Percentiles rank a stretch among this genome's conserved stretches.
These are phyloP conservation scores for Ehretia macrophylla DNA, from an alignment of 257 asterid genomes.

Conservation along the genomic window DNA sequence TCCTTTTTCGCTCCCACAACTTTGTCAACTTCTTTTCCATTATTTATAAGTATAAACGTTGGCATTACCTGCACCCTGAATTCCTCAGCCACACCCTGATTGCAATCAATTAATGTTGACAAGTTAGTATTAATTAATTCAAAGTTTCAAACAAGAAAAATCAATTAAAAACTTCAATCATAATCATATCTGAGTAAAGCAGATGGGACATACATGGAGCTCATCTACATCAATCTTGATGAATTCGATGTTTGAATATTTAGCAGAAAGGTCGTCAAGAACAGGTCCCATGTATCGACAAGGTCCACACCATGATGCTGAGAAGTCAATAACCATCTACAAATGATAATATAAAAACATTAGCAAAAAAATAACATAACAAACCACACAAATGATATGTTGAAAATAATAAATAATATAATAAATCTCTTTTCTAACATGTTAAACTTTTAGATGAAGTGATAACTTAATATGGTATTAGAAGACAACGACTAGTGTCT, in stretches of 20 bases:
- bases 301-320: slow-evolving; percentile 79
- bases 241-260: slow-evolving; percentile 54
- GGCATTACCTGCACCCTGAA: slow-evolving; percentile 28
- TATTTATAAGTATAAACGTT: slow-evolving; percentile 28
- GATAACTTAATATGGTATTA: too few species aligned
- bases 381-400: not conserved
- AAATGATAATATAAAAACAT: not conserved
- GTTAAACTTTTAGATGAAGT: not conserved
- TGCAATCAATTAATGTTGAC: not conserved
- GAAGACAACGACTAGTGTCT: too few species aligned
- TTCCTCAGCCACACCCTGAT: slow-evolving; percentile 30
- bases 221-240: slow-evolving; percentile 72
- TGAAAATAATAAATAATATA: too few species aligned
- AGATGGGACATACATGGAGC: slow-evolving; percentile 36
- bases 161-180: not conserved
- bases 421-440: too few species aligned
- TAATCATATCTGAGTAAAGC: not conserved
- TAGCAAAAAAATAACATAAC: not conserved
- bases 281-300: slow-evolving; percentile 48
- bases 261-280: slow-evolving; percentile 47
- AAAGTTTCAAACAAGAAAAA: not conserved
- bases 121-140: not conserved
- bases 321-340: slow-evolving; percentile 67
- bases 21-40: slow-evolving; percentile 23
- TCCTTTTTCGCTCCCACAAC: slow-evolving; percentile 12